Base-by-base conservation (phyloP, 164 flowering plant genomes). In the Magnolia sinica region DNA sequence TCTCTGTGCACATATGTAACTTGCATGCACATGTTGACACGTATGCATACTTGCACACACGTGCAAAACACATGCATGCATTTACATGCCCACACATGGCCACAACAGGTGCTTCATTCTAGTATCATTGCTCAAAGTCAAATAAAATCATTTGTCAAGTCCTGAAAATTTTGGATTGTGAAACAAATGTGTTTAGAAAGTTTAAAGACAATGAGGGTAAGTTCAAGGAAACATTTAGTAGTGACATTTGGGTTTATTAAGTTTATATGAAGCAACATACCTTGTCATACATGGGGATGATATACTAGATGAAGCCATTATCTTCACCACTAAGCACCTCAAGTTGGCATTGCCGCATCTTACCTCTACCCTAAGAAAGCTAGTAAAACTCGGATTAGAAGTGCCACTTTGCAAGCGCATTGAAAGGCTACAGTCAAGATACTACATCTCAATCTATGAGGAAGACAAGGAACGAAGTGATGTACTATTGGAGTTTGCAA, bases 131-230 rank as follows among this genome's bases (percentile, higher is more conserved):
- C n/a, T n/a, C n/a, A n/a, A n/a, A n/a, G n/a, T n/a, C n/a, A n/a
- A n/a, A n/a, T n/a, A n/a, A n/a, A 24, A 24, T 24, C 27, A 1
- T 24, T 24, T 24, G 27, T 24, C 27, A 37, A 0, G 7, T 37
- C 45, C 45, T 7, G 19, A 13, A 18, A 37, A 3, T 50, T n/a
- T 37, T 2, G 31, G 68, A 20, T 20, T 1, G 29, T 5, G 0
- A 65, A 23, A 29, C 70, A 68, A 65, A 63, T 73, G 64, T 76
- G 4, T 68, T 80, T 13, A 7, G 5, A 4, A 76, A 76, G 72
- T 80, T 80, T 49, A 85, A 73, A 73, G 82, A 87, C 74, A 61
- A 72, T 0, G 29, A 84, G 6, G 87, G 91, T 1, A 72, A 70
- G 6, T 88, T 91, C 66, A 76, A 73, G 18, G 61, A 69, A 14